Conservation (phyloP, 371 early-diverging fungal genomes). For the Thermomucor indicae-seudaticae region DNA sequence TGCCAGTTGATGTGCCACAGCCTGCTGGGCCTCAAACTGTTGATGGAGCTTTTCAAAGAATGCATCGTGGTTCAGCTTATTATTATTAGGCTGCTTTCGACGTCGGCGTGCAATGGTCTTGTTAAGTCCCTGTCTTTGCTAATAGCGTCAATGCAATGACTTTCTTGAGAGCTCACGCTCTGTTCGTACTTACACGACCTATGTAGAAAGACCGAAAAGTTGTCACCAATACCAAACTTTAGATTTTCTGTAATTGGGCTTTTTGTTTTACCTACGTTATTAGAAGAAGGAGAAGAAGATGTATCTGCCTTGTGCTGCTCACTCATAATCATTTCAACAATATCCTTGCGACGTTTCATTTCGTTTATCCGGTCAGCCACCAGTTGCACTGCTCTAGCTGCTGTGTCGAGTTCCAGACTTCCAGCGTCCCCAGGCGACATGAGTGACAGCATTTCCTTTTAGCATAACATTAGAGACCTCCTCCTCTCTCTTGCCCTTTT, state of each 20-base stretch:
- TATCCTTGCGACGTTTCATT: conserved; percentile 78
- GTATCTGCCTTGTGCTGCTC: conserved; percentile 32
- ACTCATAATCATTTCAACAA: conserved; percentile 75
- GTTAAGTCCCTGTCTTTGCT: conserved; percentile 65
- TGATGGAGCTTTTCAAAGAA: conserved; percentile 48
- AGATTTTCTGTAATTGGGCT: too few relatives aligned
- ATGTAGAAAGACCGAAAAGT: not conserved
- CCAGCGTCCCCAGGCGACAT: conserved; percentile 59
- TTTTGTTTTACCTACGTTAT: conserved; percentile 11
- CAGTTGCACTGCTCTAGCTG: conserved; percentile 47
- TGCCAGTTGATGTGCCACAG: conserved; percentile 26
- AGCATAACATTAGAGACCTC: conserved; percentile 30
- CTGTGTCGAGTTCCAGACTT: conserved; percentile 41
- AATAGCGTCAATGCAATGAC: not conserved
- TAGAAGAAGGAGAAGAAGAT: not conserved
- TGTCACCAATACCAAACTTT: not conserved
- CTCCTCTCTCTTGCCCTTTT: conserved; percentile 46
- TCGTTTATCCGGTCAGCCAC: conserved; percentile 83
- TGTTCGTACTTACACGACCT: conserved; percentile 1
- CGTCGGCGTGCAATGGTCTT: conserved; percentile 65
- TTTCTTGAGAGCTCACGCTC: not conserved
- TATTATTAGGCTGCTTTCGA: conserved; percentile 56
- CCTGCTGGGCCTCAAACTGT: conserved; percentile 47
- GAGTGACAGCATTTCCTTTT: conserved; percentile 59
- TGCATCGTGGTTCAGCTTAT: conserved; percentile 20